These are phyloP conservation scores for Russula emetica DNA, from an alignment of 768 basidiomycete genomes.

Conservation along the genomic window DNA sequence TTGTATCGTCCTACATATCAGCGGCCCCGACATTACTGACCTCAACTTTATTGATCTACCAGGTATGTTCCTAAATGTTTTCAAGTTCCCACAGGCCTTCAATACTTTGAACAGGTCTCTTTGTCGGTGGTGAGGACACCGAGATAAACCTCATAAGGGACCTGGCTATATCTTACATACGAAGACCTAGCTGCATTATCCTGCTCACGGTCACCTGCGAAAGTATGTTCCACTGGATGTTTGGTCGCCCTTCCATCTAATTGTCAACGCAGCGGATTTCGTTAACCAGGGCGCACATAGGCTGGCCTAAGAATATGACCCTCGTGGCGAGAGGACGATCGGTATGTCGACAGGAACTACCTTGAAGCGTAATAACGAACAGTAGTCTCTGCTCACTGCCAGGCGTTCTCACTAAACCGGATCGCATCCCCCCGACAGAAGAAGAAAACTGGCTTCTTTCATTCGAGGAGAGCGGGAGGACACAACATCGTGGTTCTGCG, in stretches of 20 bases:
- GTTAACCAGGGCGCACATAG: conserved; percentile 74
- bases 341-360: conserved; percentile 40
- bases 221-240: conserved; percentile 39
- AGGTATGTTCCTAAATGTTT: conserved; percentile 29
- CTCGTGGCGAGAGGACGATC: conserved; percentile 61
- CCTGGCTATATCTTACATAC: conserved; percentile 57
- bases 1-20: conserved; percentile 37
- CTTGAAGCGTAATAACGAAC: not conserved
- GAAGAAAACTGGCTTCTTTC: conserved; percentile 54
- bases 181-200: conserved; percentile 56
- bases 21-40: conserved; percentile 39
- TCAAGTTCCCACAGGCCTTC: not conserved
- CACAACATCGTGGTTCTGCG: conserved; percentile 53
- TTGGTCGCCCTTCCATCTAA: not conserved
- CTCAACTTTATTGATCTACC: conserved; percentile 42
- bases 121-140: conserved; percentile 39
- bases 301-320: conserved; percentile 59
- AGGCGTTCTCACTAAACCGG: conserved; percentile 25
- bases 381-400: too few species aligned
- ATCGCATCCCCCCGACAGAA: conserved; percentile 39
- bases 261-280: conserved; percentile 55
- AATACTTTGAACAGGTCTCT: conserved; percentile 44
- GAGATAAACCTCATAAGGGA: conserved; percentile 61
- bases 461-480: conserved; percentile 51
- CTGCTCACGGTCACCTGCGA: conserved; percentile 60